Base-by-base conservation (phyloP, 1,139 yeast genomes). In the Pneumocystis murina region DNA sequence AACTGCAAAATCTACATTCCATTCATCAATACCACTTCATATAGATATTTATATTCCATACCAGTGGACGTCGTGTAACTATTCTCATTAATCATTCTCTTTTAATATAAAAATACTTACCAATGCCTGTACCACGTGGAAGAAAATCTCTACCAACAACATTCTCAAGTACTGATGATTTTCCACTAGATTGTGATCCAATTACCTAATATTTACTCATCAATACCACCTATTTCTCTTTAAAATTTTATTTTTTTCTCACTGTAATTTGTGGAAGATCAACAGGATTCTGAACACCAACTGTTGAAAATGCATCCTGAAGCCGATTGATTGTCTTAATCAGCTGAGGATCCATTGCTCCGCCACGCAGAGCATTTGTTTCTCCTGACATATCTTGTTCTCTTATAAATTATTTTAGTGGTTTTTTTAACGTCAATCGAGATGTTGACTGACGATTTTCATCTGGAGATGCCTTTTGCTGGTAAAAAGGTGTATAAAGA, bases 191-290 rank as follows among this genome's bases (percentile, higher is more conserved):
- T 75, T 91, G 97, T 1, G 96, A 89, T 59, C 97, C 97, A 58
- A 91, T 96, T 24, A 61, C 62, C 60, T 40, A 17, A 59, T 57
- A 24, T 62, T 10, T 12, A 30, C 39, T n/a, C 39, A 10, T 59
- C 35, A 62, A 62, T 62, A 6, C 39, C 55, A 28, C 48, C 58
- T 7, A 43, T 40, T 16, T n/a, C 36, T 14, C 40, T 59, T 62
- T 60, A n/a, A 40, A 38, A 39, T n/a, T 7, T 59, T 35, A 30
- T 12, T 43, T 48, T n/a, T n/a, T 7, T 39, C 43, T 40, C 20
- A 91, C 97, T 3, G 97, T 90, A 71, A 91, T 91, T 75, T 91
- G 97, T 35, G 97, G 97, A 70, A 91, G 80, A 76, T 92, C 98
- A 55, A 78, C 76, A 33, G 78, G 75, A 67, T 77, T 75, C 17